These are phyloP conservation scores for Xylariales sp. DNA, from an alignment of 2,329 filamentous ascomycete genomes.

Conservation along the genomic window DNA sequence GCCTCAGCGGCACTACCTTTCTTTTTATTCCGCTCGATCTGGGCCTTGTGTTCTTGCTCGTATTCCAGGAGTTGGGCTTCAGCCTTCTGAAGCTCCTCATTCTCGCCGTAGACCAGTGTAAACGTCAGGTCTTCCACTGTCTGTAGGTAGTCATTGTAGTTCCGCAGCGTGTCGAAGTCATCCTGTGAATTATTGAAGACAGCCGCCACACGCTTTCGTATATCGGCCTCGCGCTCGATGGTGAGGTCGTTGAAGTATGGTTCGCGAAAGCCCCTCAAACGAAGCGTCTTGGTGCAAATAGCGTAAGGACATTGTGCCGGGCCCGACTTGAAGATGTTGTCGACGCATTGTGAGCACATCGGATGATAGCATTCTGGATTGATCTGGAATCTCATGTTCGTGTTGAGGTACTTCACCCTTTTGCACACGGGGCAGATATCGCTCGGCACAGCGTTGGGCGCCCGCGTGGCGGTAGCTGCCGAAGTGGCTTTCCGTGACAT, in stretches of 20 bases:
- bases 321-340: conserved; percentile 87
- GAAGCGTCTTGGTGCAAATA: conserved; percentile 79
- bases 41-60: conserved; percentile 65
- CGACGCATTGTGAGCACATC: conserved; percentile 95
- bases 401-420: conserved; percentile 91
- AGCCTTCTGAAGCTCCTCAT: conserved; percentile 52
- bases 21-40: conserved; percentile 58
- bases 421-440: conserved; percentile 98
- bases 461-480: conserved; percentile 14
- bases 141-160: conserved; percentile 93
- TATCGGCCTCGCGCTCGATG: conserved; percentile 91
- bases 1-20: conserved; percentile 54
- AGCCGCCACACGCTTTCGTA: conserved; percentile 69
- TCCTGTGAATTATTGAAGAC: conserved; percentile 87
- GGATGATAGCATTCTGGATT: conserved; percentile 99
- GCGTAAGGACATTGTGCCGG: conserved; percentile 90
- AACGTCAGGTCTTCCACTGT: conserved; percentile 86
- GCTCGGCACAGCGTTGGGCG: conserved; percentile 28
- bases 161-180: conserved; percentile 79
- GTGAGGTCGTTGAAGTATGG: conserved; percentile 87
- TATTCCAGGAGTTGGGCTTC: conserved; percentile 52
- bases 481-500: conserved; percentile 34
- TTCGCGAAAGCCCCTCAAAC: conserved; percentile 76
- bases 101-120: conserved; percentile 71
- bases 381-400: conserved; percentile 89